Conservation (phyloP, 164 flowering plant species). For the Liriodendron chinense region DNA sequence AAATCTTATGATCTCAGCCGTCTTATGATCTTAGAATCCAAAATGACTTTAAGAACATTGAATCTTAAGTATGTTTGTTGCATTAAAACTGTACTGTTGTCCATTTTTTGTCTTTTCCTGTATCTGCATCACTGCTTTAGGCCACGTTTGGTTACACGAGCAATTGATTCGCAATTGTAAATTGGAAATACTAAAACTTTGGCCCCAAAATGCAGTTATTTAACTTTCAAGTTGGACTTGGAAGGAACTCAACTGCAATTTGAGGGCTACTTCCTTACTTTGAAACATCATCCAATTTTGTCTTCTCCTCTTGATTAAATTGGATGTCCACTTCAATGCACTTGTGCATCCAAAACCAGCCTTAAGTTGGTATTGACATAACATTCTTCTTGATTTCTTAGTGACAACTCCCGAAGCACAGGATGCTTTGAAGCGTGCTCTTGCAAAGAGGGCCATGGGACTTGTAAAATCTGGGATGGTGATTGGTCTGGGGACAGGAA, state of each 20-base stretch:
- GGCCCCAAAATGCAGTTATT: neutral
- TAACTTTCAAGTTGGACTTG: too few relatives aligned
- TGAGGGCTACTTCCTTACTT: neutral
- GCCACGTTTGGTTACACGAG: neutral
- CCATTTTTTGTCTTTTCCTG: too few relatives aligned
- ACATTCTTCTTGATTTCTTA: neutral
- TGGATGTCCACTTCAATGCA: neutral
- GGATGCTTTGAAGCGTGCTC: constrained; percentile 30
- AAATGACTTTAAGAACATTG: too few relatives aligned
- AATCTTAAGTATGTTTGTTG: too few relatives aligned
- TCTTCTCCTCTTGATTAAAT: neutral
- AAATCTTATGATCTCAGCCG: too few relatives aligned
- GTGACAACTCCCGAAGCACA: constrained; percentile 23
- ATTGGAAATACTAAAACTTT: neutral
- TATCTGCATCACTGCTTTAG: too few relatives aligned
- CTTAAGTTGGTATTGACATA: too few relatives aligned
- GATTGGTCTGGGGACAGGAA: constrained; percentile 31
- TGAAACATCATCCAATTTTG: neutral
- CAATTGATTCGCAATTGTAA: neutral
- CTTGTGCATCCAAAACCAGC: neutral
- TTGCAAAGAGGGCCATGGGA: constrained; percentile 27
- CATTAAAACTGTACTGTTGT: too few relatives aligned
- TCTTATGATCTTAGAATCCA: too few relatives aligned
- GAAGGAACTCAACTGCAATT: too few relatives aligned
- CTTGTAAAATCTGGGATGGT: constrained; percentile 33